Evolutionary conservation across 78 protist genomes (phyloP).

Genomic region (Carpediemonas membranifera): DNA sequence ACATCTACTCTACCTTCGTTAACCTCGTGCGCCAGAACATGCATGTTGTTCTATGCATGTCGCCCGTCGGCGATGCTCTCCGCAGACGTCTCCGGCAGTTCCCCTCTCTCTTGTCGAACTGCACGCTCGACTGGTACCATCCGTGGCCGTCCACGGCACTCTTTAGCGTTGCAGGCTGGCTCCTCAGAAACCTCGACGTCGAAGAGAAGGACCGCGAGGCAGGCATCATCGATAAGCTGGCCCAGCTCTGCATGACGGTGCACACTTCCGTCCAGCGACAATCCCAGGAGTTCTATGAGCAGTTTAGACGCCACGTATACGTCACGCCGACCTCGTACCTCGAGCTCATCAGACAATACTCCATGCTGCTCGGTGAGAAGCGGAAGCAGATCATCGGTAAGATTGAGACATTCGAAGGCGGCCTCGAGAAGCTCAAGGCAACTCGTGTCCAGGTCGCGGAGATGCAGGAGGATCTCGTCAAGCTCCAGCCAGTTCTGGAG

Average conservation of each 20-base stretch:
- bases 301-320: constrained; percentile 38
- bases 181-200: not conserved
- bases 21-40: constrained; percentile 25
- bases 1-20: constrained; percentile 23
- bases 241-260: constrained; percentile 11
- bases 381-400: not conserved
- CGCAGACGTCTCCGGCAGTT: constrained; percentile 33
- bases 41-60: constrained; percentile 44
- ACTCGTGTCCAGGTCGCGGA: constrained; percentile 17
- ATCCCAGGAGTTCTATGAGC: constrained; percentile 8
- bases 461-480: constrained; percentile 11
- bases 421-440: constrained; percentile 7
- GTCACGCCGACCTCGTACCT: constrained; percentile 64
- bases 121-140: constrained; percentile 52
- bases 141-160: constrained; percentile 48
- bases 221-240: not conserved
- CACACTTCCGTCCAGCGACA: constrained; percentile 10
- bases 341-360: constrained; percentile 43
- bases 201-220: not conserved
- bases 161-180: not conserved
- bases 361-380: constrained; percentile 26
- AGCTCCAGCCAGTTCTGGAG: constrained; percentile 4
- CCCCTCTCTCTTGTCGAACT: constrained; percentile 51
- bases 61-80: constrained; percentile 48
- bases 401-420: not conserved